Conservation (phyloP, 2,329 filamentous ascomycete species). For the Sarocladium oryzae region DNA sequence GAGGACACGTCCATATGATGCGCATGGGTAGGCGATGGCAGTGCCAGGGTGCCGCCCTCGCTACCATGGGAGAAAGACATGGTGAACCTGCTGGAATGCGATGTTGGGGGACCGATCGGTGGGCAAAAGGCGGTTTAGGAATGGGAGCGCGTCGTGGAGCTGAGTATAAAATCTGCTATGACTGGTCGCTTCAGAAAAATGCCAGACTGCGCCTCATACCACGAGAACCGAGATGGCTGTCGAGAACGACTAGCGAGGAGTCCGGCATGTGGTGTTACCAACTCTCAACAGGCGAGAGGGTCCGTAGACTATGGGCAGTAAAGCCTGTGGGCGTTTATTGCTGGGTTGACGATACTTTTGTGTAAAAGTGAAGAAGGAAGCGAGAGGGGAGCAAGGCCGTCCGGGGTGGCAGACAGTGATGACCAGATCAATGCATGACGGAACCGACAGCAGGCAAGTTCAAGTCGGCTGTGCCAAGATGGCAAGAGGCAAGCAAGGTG, state of each 20-base stretch:
- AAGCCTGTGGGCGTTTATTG: not conserved
- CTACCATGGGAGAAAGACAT: slow-evolving; percentile 52
- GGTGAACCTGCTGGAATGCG: slow-evolving; percentile 22
- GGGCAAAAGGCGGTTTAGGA: slow-evolving; percentile 21
- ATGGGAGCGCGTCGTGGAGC: not conserved
- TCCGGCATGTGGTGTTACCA: slow-evolving; percentile 6
- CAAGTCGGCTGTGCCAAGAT: not conserved
- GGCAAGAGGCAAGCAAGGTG: slow-evolving; percentile 2
- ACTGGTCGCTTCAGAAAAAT: not conserved
- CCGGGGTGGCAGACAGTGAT: slow-evolving; percentile 1
- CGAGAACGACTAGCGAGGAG: not conserved
- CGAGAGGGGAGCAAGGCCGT: slow-evolving; percentile 1
- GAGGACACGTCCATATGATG: slow-evolving; percentile 78
- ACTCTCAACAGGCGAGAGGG: not conserved
- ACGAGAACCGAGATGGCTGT: not conserved
- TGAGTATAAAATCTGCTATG: slow-evolving; percentile 7
- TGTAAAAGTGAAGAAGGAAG: not conserved
- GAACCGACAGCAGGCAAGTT: not conserved
- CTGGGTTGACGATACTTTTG: not conserved
- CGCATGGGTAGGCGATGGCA: slow-evolving; percentile 78
- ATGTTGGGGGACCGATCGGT: slow-evolving; percentile 18
- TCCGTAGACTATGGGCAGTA: not conserved
- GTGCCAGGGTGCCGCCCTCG: slow-evolving; percentile 71
- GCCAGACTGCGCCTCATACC: slow-evolving; percentile 1
- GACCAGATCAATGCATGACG: slow-evolving; percentile 6